Percentiles rank a stretch among this genome's conserved stretches.
phyloP scores from a whole-genome alignment of 1,284 basidiomycete genomes.

The Microbotryum saponariae region DNA sequence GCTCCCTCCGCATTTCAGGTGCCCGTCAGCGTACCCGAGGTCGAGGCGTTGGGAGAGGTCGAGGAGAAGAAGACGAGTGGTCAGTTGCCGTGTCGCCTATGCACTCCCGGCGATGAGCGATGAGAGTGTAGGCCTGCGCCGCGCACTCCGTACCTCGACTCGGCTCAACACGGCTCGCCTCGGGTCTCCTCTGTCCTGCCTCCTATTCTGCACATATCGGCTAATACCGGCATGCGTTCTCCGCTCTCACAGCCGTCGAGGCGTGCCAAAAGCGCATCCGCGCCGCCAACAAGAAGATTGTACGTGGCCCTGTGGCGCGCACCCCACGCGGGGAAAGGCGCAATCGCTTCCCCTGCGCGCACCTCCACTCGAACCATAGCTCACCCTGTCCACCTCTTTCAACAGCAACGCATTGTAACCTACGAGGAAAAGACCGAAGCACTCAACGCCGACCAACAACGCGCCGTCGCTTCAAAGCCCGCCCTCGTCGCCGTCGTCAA shows the following conservation, averaged over 20 bases:
- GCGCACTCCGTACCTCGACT: too few species aligned
- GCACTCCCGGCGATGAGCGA: too few species aligned
- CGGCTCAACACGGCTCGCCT: too few species aligned
- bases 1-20: too few species aligned
- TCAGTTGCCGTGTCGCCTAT: too few species aligned
- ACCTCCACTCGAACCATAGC: not conserved
- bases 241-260: slow-evolving; percentile 19
- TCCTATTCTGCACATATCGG: slow-evolving; percentile 4
- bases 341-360: too few species aligned
- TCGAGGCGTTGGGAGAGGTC: not conserved
- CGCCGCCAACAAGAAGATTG: slow-evolving; percentile 38
- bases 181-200: not conserved
- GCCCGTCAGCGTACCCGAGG: too few species aligned
- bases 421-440: slow-evolving; percentile 33
- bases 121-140: too few species aligned
- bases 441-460: slow-evolving; percentile 38
- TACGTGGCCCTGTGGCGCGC: slow-evolving; percentile 8
- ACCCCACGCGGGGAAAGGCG: too few species aligned
- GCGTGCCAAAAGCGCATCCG: slow-evolving; percentile 34
- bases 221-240: slow-evolving; percentile 4
- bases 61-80: slow-evolving; percentile 22
- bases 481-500: slow-evolving; percentile 37
- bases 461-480: slow-evolving; percentile 36
- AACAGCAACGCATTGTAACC: slow-evolving; percentile 36
- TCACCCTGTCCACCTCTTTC: not conserved